Evolutionary conservation across 2,329 filamentous ascomycete genomes (phyloP), one percentile per base, ranked within the genome.

Genomic region (Colletotrichum sansevieriae): DNA sequence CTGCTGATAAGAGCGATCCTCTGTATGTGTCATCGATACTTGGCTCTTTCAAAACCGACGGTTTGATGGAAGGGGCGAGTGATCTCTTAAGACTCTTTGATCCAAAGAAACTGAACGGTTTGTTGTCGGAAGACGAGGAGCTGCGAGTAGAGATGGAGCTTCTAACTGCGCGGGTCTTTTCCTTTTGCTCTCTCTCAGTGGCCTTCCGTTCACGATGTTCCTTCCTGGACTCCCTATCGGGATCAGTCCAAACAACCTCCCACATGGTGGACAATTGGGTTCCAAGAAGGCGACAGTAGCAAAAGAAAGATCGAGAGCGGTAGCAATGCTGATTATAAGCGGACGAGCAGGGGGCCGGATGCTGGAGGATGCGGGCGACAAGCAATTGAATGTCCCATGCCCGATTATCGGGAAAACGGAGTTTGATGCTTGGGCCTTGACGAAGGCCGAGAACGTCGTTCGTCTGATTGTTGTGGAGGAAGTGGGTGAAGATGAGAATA

Each of bases 231-330:
- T 89, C 84, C 65, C 81, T 78, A 57, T 85, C 79, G 22, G 84
- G 84, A 65, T 88, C 87, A 4, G 85, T 85, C 87, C 87, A 89
- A 54, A 87, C 78, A 37, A 89, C 84, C 74, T 88, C 86, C 74
- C 87, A 89, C 87, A 89, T 89, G 51, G 65, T 75, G 72, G 37
- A 35, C 55, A n/a, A 10, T 44, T 22, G 20, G 35, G 20, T 25
- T 44, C 18, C 12, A 13, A 59, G 39, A 39, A 44, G 18, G 44
- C 15, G 11, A 12, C 52, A 20, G 41, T 44, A 13, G 15, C 15
- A 13, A 39, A 33, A 22, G n/a, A 49, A 60, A 44, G 35, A 15
- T 35, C 25, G 22, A 43, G 10, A 56, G n/a, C 12, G 10, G 43
- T 69, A 46, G 35, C 18, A 12, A 51, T 61, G 62, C 35, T 60